Evolutionary conservation across 148 eudicot species (phyloP).

Genomic region (Chenopodium album): DNA sequence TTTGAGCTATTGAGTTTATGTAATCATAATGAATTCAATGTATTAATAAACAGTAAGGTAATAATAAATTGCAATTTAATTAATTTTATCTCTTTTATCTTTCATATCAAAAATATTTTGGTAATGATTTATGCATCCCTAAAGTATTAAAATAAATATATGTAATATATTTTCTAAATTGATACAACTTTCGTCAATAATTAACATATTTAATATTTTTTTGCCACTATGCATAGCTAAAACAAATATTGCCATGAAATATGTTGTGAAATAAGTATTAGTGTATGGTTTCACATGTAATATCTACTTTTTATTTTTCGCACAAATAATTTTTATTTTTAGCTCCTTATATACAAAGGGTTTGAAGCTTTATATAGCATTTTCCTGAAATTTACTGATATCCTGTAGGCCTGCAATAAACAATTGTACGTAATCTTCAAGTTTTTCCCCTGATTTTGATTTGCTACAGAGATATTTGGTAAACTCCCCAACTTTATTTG

Average conservation of each 20-base stretch:
- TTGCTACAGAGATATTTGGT: constrained; percentile 22
- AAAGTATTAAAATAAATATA: no score
- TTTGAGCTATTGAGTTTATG: constrained; percentile 8
- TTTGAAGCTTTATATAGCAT: no score
- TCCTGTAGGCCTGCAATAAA: background rate
- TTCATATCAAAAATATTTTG: background rate
- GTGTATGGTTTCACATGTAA: background rate
- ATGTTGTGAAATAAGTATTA: no score
- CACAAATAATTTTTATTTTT: no score
- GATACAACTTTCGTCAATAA: no score
- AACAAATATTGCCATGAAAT: no score
- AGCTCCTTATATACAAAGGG: no score
- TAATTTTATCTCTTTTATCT: background rate
- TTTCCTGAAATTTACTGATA: background rate
- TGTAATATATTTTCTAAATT: no score
- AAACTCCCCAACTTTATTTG: background rate
- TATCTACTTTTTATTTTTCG: no score
- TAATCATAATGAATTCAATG: constrained; percentile 17
- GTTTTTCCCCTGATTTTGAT: constrained; percentile 14
- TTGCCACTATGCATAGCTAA: no score
- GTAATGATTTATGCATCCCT: no score
- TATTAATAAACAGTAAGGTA: background rate
- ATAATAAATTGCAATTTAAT: background rate
- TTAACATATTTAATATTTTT: no score
- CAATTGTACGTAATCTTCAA: constrained; percentile 14